These are phyloP conservation scores for Harrya chromipes DNA, from an alignment of 768 basidiomycete species.

Conservation along the genomic window DNA sequence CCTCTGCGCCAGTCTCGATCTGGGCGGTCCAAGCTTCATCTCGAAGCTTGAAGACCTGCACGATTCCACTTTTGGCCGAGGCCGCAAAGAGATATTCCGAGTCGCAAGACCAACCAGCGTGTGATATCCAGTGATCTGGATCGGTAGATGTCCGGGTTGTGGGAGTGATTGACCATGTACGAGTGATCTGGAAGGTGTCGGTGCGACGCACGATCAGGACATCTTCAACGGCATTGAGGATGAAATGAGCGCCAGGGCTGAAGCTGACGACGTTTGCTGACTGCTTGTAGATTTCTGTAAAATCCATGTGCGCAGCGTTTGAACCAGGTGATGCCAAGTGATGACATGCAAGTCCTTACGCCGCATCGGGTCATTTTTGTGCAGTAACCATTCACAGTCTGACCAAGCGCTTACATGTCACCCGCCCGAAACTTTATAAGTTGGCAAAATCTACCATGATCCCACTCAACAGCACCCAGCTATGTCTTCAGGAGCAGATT, in stretches of 20 bases:
- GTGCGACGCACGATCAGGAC: constrained; percentile 81
- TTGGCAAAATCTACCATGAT: background rate
- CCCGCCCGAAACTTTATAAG: constrained; percentile 11
- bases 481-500: constrained; percentile 15
- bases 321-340: background rate
- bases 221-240: constrained; percentile 76
- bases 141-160: constrained; percentile 42
- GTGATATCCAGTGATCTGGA: constrained; percentile 54
- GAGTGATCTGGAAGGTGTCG: constrained; percentile 77
- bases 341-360: constrained; percentile 4
- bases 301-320: constrained; percentile 55
- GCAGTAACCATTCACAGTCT: too few species aligned
- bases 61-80: constrained; percentile 65
- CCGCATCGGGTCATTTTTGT: too few species aligned
- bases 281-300: constrained; percentile 82
- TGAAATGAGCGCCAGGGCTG: constrained; percentile 84
- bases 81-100: constrained; percentile 84
- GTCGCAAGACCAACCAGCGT: constrained; percentile 83
- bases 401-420: background rate
- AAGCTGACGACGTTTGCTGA: constrained; percentile 68
- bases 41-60: constrained; percentile 74
- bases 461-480: background rate
- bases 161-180: constrained; percentile 70
- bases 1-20: constrained; percentile 80
- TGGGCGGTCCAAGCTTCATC: constrained; percentile 77